Evolutionary conservation across 2,329 filamentous ascomycete species (phyloP).

Genomic region (Calycina herbarum): DNA sequence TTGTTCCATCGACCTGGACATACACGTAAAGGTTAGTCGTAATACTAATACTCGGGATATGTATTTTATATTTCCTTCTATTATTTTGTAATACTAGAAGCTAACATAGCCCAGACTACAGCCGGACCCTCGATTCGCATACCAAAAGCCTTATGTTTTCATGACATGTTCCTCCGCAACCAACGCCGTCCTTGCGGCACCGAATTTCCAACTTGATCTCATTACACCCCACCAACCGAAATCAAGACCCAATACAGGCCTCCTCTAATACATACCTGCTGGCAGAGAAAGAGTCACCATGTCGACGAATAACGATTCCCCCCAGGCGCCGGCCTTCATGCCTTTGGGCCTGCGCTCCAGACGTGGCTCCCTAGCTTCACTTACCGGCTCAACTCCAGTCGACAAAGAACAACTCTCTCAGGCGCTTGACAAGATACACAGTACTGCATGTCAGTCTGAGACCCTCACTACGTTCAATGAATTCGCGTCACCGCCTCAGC

Average conservation of each 20-base stretch:
- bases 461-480: constrained; percentile 92
- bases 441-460: constrained; percentile 79
- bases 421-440: constrained; percentile 85
- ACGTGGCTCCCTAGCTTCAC: constrained; percentile 50
- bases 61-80: too few relatives aligned
- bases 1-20: neutral
- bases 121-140: neutral
- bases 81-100: neutral
- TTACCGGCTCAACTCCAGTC: constrained; percentile 49
- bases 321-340: constrained; percentile 25
- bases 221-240: neutral
- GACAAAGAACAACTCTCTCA: constrained; percentile 76
- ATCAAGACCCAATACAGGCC: neutral
- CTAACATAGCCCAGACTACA: neutral
- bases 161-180: constrained; percentile 28
- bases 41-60: neutral
- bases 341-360: constrained; percentile 35
- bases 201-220: constrained; percentile 12
- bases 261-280: neutral
- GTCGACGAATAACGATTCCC: constrained; percentile 34
- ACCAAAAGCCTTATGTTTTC: constrained; percentile 3
- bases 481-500: constrained; percentile 69
- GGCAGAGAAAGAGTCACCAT: constrained; percentile 22
- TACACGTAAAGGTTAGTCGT: neutral
- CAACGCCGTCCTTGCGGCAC: constrained; percentile 26